These are phyloP conservation scores for Plasmopara viticola DNA, from an alignment of 352 stramenopile species.

Conservation along the genomic window DNA sequence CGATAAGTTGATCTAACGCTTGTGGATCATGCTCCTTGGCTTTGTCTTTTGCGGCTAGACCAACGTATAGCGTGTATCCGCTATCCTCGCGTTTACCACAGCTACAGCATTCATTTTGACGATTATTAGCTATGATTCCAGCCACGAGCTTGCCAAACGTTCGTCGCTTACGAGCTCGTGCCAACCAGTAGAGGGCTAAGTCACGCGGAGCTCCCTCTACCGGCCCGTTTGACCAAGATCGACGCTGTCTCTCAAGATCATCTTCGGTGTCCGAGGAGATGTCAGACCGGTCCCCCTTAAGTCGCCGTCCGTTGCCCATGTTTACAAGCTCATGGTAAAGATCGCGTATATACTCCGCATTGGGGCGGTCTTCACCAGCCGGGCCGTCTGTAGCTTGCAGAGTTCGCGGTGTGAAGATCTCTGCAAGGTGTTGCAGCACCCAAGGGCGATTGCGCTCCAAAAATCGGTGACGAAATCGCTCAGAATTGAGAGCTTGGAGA, in stretches of 20 bases:
- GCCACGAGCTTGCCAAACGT: constrained; percentile 87
- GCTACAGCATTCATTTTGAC: constrained; percentile 75
- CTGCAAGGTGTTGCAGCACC: constrained; percentile 94
- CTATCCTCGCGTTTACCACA: constrained; percentile 66
- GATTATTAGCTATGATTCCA: constrained; percentile 74
- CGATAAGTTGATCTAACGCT: constrained; percentile 74
- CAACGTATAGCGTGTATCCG: constrained; percentile 75
- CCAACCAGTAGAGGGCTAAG: constrained; percentile 91
- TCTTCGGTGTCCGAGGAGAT: constrained; percentile 92
- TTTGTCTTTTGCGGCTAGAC: constrained; percentile 62
- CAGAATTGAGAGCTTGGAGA: constrained; percentile 94
- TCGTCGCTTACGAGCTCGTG: constrained; percentile 88
- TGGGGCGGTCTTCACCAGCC: constrained; percentile 44
- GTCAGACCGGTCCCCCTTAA: constrained; percentile 85
- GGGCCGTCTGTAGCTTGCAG: constrained; percentile 49
- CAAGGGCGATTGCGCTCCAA: constrained; percentile 95
- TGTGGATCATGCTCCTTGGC: constrained; percentile 58
- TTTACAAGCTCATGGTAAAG: constrained; percentile 95
- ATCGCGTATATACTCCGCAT: constrained; percentile 93
- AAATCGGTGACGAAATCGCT: constrained; percentile 95
- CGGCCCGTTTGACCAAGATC: constrained; percentile 80
- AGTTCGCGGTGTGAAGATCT: constrained; percentile 93
- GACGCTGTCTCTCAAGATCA: constrained; percentile 82
- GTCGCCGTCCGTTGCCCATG: constrained; percentile 85
- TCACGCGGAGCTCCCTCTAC: constrained; percentile 79